Evolutionary conservation across 2,329 filamentous ascomycete genomes (phyloP), one percentile per base, ranked within the genome.

Genomic region (Stachybotrys chlorohalonatus): DNA sequence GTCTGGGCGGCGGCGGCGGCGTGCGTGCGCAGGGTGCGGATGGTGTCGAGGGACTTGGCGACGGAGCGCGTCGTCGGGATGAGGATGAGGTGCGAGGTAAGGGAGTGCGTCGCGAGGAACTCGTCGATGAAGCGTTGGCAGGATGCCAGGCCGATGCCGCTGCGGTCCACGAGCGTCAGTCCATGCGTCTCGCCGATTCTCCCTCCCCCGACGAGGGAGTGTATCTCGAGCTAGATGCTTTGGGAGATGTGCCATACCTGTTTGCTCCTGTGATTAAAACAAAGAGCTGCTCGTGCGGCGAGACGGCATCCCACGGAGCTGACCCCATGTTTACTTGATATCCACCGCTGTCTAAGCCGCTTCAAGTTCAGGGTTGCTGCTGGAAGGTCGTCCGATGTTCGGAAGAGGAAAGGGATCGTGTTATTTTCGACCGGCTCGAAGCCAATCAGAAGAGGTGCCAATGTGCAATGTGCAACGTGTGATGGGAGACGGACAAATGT

Each of bases 41-140:
- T 78, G 4, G 92, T 94, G 56, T 87, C 85, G 56, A 81, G 78
- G 52, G 86, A 87, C 74, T 96, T 96, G 57, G 76, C 73, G 48
- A 77, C 68, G 63, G 85, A 86, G 59, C 93, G 88, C 1, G 93
- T 96, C 6, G 90, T 95, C 59, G 90, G 85, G 59, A 96, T 83
- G 54, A 96, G 78, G 61, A 90, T 81, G 49, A 97, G 82, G 64
- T 87, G 83, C 55, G 89, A 80, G 32, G 78, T 76, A 51, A 83
- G 75, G 32, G 87, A 82, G 42, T 83, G 84, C 11, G 83, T 82
- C 56, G 77, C 74, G 56, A 95, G 83, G 75, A 96, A 96, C 64
- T 95, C 89, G 74, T 96, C 90, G 62, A 95, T 93, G 55, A 96
- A 79, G 57, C 90, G 89, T 65, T 88, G 84, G 68, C 88, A 89